Percentiles rank a stretch among this genome's conserved stretches.
phyloP scores from a whole-genome alignment of 1,284 basidiomycete species.

The Ganoderma sp. region DNA sequence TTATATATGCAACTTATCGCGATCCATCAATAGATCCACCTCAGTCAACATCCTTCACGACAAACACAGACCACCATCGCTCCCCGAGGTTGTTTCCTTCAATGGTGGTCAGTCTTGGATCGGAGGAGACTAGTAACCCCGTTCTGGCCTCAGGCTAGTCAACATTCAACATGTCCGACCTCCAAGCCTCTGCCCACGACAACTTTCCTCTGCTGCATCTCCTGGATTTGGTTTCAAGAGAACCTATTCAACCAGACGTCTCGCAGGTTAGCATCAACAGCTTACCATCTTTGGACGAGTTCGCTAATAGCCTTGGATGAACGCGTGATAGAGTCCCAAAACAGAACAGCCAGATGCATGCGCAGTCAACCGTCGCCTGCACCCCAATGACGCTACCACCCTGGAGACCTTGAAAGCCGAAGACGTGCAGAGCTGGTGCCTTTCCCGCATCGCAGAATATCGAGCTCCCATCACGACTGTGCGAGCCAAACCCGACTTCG shows the following conservation, averaged over 20 bases:
- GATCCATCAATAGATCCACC: too few species aligned
- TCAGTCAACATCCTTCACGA: too few species aligned
- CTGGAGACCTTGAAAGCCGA: neutral
- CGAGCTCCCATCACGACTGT: neutral
- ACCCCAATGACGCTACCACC: neutral
- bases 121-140: too few species aligned
- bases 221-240: neutral
- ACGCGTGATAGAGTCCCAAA: neutral
- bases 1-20: too few species aligned
- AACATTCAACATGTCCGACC: too few species aligned
- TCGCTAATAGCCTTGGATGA: neutral
- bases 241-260: neutral
- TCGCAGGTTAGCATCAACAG: neutral
- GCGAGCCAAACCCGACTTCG: neutral
- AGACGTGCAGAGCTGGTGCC: constrained; percentile 1
- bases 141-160: too few species aligned
- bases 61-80: too few species aligned
- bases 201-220: neutral
- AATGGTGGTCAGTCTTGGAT: too few species aligned
- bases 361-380: neutral
- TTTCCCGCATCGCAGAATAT: neutral
- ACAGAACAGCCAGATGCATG: neutral
- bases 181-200: neutral
- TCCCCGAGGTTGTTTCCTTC: too few species aligned
- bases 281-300: neutral